Conservation (phyloP, 345 rosid genomes). For the Erucastrum elatum region DNA sequence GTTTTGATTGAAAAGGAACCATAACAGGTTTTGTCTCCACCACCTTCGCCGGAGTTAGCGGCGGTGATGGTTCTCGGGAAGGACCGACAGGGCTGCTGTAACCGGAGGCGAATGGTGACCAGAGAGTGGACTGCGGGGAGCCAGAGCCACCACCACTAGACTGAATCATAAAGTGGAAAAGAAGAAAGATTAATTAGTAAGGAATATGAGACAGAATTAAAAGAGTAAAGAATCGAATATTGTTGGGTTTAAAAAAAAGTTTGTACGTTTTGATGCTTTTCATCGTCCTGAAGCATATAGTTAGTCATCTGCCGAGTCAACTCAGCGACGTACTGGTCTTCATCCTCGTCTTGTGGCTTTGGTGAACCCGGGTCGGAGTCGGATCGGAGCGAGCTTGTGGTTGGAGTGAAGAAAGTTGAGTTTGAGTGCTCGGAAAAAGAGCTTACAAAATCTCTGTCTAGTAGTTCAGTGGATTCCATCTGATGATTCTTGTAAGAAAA, state of each 20-base stretch:
- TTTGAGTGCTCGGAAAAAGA: constrained; percentile 11
- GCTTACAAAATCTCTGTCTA: constrained; percentile 24
- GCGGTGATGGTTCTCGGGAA: constrained; percentile 47
- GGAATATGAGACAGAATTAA: background rate
- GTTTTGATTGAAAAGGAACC: constrained; percentile 46
- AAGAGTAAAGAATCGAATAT: constrained; percentile 21
- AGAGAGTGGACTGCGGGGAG: constrained; percentile 49
- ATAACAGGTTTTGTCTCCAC: constrained; percentile 30
- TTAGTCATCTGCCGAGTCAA: constrained; percentile 84
- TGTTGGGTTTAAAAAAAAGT: background rate
- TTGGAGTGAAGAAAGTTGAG: constrained; percentile 35
- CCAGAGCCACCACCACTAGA: constrained; percentile 38
- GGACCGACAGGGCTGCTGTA: constrained; percentile 38
- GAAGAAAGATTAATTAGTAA: background rate
- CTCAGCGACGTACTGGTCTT: constrained; percentile 60
- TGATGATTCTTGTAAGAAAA: constrained; percentile 13
- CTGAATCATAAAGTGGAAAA: constrained; percentile 25
- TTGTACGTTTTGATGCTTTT: constrained; percentile 35
- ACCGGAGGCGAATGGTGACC: constrained; percentile 46
- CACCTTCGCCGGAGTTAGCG: constrained; percentile 32
- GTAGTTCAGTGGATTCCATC: constrained; percentile 40
- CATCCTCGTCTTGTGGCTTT: constrained; percentile 47
- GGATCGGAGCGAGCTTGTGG: constrained; percentile 32
- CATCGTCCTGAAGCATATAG: constrained; percentile 51
- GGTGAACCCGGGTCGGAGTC: constrained; percentile 11